These are phyloP conservation scores for Silene latifolia DNA, from an alignment of 148 eudicot genomes.

Conservation along the genomic window DNA sequence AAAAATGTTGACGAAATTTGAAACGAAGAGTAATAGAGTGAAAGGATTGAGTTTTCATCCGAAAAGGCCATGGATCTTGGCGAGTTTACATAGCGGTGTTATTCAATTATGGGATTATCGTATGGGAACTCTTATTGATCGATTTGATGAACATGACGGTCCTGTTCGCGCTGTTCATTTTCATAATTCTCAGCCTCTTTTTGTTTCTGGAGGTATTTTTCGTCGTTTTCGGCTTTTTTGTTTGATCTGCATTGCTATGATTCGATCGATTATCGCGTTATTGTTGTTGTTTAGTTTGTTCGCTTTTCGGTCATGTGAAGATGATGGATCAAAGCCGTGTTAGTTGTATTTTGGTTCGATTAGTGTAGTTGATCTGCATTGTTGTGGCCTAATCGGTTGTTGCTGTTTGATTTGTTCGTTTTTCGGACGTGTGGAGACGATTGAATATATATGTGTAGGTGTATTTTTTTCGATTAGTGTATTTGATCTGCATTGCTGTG, in stretches of 20 bases:
- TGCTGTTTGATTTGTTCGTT: too few relatives aligned
- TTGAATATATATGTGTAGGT: too few relatives aligned
- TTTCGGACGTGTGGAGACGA: too few relatives aligned
- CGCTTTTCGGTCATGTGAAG: neutral
- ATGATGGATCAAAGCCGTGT: neutral
- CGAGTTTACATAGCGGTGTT: constrained; percentile 75
- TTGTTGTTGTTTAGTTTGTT: neutral
- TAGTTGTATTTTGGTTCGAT: neutral
- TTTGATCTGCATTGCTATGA: constrained; percentile 7
- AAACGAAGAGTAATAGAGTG: constrained; percentile 81
- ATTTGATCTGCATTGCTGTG: too few relatives aligned
- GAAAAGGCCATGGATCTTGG: constrained; percentile 78
- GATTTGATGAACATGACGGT: constrained; percentile 44
- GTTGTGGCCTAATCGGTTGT: neutral
- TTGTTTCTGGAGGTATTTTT: constrained; percentile 5
- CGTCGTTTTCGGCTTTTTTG: neutral
- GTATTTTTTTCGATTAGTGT: too few relatives aligned
- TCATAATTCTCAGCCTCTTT: constrained; percentile 7
- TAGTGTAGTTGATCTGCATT: neutral
- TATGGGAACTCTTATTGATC: constrained; percentile 76
- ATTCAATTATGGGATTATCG: constrained; percentile 86
- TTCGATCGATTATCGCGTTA: too few relatives aligned
- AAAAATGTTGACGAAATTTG: constrained; percentile 76
- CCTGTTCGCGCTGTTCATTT: constrained; percentile 7
- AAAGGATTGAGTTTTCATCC: constrained; percentile 74